Evolutionary conservation across 1,284 basidiomycete genomes (phyloP).

Genomic region (Inonotus hispidus): DNA sequence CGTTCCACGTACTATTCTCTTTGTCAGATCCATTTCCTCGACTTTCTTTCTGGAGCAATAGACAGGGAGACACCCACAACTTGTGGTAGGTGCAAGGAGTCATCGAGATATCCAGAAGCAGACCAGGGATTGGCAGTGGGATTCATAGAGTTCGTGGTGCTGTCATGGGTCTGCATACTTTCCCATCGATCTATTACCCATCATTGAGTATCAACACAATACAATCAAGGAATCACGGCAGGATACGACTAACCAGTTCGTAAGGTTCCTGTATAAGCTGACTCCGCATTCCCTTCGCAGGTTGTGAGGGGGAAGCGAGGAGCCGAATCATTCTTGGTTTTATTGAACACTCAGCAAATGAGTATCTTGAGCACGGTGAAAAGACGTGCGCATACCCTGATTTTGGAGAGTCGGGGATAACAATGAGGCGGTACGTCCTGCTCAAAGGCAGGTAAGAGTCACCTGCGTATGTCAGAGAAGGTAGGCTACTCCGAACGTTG

Average conservation of each 20-base stretch:
- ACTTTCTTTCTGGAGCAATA: too few species aligned
- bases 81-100: too few species aligned
- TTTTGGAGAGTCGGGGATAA: conserved; percentile 32
- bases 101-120: too few species aligned
- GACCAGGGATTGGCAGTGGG: too few species aligned
- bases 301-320: conserved; percentile 28
- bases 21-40: too few species aligned
- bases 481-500: background rate
- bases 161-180: background rate
- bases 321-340: conserved; percentile 30
- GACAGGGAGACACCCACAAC: too few species aligned
- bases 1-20: too few species aligned
- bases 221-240: background rate
- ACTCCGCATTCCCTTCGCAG: conserved; percentile 18
- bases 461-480: conserved; percentile 21
- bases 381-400: conserved; percentile 29
- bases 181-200: background rate
- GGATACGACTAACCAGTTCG: conserved; percentile 27
- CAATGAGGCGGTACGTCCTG: conserved; percentile 32
- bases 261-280: conserved; percentile 27
- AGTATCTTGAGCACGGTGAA: conserved; percentile 16
- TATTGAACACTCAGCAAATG: conserved; percentile 19
- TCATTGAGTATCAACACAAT: background rate
- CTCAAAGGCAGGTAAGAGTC: conserved; percentile 29
- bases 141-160: background rate